Evolutionary conservation across 768 basidiomycete genomes (phyloP), one percentile per base, ranked within the genome.

Genomic region (Lepiota subincarnata): DNA sequence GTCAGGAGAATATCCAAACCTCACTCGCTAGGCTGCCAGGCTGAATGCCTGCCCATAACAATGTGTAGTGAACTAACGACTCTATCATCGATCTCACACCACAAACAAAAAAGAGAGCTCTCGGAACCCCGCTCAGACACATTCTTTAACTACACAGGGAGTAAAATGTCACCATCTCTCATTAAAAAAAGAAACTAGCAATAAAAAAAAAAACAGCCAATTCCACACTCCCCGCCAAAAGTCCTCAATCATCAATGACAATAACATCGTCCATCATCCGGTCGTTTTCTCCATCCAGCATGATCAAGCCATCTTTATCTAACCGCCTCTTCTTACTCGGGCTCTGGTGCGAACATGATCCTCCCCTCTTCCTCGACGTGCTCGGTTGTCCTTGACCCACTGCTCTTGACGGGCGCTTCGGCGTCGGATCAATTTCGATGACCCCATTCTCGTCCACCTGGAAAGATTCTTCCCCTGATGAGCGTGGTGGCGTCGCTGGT

Each of bases 221-320:
- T 28, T 47, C 39, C 36, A 24, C 31, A 42, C 31, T 39, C 18
- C 37, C n/a, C n/a, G n/a, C n/a, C n/a, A n/a, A n/a, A 16, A 24
- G 48, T 28, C 38, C 34, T 28, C 16, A 42, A 37, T 45, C 48
- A 42, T 68, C 66, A 39, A 68, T 64, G 18, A 68, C 48, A 57
- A 68, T 68, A 41, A 59, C 47, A 49, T 68, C 63, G 19, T 79
- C 83, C 31, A 74, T 75, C 26, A 84, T 64, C 59, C 66, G 61
- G 57, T 84, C 83, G 53, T 80, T 72, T 31, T 71, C 74, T 10
- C 73, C 70, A 28, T 88, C 87, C 64, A 92, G 66, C 60, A 89
- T 57, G 31, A 92, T 64, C 41, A 92, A 61, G 7, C 89, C 90
- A 51, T 92, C 89, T 61, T 86, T 83, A 43, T 92, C 89, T 52